phyloP scores from a whole-genome alignment of 2,329 filamentous ascomycete species.

The Botrytis medusae region DNA sequence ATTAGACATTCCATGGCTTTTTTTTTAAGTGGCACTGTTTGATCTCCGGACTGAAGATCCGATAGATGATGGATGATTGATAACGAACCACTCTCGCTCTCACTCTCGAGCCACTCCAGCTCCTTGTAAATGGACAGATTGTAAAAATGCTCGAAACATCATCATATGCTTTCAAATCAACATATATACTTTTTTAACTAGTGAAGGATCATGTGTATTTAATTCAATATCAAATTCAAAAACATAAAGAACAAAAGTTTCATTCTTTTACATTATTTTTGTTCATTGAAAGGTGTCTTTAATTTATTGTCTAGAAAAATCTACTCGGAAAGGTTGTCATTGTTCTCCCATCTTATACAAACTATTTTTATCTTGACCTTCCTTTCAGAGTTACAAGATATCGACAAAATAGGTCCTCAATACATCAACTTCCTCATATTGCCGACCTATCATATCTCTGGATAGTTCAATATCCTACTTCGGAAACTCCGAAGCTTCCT shows the following conservation, averaged over 20 bases:
- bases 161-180: conserved; percentile 17
- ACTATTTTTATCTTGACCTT: conserved; percentile 16
- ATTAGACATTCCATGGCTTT: not conserved
- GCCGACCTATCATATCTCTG: not conserved
- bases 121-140: not conserved
- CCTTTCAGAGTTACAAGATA: conserved; percentile 10
- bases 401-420: conserved; percentile 11
- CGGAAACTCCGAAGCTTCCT: not conserved
- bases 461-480: not conserved
- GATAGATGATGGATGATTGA: not conserved
- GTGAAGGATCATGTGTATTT: not conserved
- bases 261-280: not conserved
- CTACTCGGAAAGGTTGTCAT: not conserved
- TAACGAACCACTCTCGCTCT: not conserved
- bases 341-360: not conserved
- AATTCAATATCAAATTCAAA: not conserved
- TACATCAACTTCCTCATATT: not conserved
- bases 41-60: not conserved
- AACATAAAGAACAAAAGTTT: not conserved
- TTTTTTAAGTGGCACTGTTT: not conserved
- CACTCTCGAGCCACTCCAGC: conserved; percentile 15
- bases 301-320: not conserved
- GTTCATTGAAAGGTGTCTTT: not conserved
- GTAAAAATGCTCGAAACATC: not conserved
- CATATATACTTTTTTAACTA: not conserved